Conservation (phyloP, 768 basidiomycete genomes). For the Phallus indusiatus region DNA sequence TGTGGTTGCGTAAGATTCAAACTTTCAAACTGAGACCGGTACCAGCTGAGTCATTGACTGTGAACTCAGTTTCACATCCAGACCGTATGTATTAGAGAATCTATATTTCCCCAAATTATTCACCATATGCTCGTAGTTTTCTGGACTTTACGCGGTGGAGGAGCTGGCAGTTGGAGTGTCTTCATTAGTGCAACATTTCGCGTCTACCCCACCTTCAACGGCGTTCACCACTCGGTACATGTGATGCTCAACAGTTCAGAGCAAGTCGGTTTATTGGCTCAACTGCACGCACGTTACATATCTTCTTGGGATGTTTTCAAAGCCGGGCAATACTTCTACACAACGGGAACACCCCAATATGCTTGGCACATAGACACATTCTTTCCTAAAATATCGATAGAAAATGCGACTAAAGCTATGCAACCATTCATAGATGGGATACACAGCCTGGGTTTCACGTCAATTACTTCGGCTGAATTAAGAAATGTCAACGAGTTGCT, state of each 20-base stretch:
- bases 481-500: background rate
- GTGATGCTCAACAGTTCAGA: background rate
- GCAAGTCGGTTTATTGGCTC: background rate
- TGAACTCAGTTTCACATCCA: too few relatives aligned
- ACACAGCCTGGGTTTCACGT: slow-evolving; percentile 9
- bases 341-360: background rate
- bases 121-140: too few relatives aligned
- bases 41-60: too few relatives aligned
- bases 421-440: slow-evolving; percentile 18
- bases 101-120: too few relatives aligned
- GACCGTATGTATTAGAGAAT: too few relatives aligned
- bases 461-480: background rate
- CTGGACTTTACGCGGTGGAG: slow-evolving; percentile 15
- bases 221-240: background rate
- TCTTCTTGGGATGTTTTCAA: background rate
- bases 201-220: slow-evolving; percentile 27
- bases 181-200: slow-evolving; percentile 27
- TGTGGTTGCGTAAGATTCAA: too few relatives aligned
- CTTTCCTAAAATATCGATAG: slow-evolving; percentile 16
- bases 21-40: too few relatives aligned
- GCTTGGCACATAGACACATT: slow-evolving; percentile 7
- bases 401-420: slow-evolving; percentile 11
- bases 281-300: background rate
- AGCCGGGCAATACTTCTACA: slow-evolving; percentile 1
- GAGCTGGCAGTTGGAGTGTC: slow-evolving; percentile 29